Evolutionary conservation across 2,329 filamentous ascomycete genomes (phyloP).

Genomic region (Apiospora aurea): DNA sequence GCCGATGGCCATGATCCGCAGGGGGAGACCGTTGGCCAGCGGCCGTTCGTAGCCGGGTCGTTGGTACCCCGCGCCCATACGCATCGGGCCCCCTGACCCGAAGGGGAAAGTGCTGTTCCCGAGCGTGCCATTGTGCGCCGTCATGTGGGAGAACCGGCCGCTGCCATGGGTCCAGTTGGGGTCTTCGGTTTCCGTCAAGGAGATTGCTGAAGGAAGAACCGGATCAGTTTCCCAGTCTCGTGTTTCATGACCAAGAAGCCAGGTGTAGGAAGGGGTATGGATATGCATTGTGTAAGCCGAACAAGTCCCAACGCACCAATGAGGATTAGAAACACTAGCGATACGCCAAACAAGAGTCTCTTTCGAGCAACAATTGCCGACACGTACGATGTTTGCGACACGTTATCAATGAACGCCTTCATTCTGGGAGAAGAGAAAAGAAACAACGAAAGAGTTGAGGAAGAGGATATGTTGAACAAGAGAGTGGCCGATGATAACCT

Average conservation of each 20-base stretch:
- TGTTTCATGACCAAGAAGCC: background rate
- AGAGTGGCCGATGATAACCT: background rate
- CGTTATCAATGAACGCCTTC: slow-evolving; percentile 24
- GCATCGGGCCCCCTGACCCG: slow-evolving; percentile 9
- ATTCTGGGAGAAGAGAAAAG: background rate
- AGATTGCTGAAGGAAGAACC: slow-evolving; percentile 20
- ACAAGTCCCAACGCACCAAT: slow-evolving; percentile 22
- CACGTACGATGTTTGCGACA: slow-evolving; percentile 25
- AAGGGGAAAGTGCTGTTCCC: slow-evolving; percentile 25
- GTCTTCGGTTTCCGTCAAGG: slow-evolving; percentile 28
- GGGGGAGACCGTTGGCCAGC: slow-evolving; percentile 43
- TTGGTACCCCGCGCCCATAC: slow-evolving; percentile 26
- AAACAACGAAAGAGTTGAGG: background rate
- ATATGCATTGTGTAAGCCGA: background rate
- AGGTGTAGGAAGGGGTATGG: background rate
- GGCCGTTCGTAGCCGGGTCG: slow-evolving; percentile 28
- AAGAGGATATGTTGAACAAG: background rate
- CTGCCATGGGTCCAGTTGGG: slow-evolving; percentile 24
- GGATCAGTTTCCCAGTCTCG: background rate
- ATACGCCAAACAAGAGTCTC: slow-evolving; percentile 27
- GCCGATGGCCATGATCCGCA: slow-evolving; percentile 38
- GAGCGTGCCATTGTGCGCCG: slow-evolving; percentile 25
- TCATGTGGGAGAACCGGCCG: slow-evolving; percentile 26
- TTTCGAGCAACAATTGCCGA: slow-evolving; percentile 27
- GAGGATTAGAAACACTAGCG: slow-evolving; percentile 28